These are phyloP conservation scores for Leptographium wingfieldii DNA, from an alignment of 2,329 filamentous ascomycete genomes.

Conservation along the genomic window DNA sequence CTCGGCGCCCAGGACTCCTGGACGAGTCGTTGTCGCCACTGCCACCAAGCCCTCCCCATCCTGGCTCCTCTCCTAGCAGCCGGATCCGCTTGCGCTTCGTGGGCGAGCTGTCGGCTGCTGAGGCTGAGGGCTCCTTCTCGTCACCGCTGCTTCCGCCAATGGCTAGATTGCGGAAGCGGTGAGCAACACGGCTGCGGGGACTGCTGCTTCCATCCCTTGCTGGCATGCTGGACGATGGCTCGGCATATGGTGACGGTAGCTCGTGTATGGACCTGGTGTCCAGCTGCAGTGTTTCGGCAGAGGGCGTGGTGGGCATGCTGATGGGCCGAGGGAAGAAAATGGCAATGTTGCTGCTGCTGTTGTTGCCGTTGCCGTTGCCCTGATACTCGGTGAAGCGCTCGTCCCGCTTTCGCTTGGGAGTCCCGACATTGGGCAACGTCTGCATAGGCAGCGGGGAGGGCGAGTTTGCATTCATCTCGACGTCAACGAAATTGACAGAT, in stretches of 20 bases:
- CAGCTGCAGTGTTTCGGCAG: not conserved
- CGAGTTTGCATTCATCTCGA: not conserved
- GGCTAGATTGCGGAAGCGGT: conserved; percentile 38
- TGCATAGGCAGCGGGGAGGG: not conserved
- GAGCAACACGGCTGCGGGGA: conserved; percentile 38
- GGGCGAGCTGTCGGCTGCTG: not conserved
- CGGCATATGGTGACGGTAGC: not conserved
- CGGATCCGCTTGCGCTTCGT: conserved; percentile 7
- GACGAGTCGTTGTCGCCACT: too few relatives aligned
- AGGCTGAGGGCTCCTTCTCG: not conserved
- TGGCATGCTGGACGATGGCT: not conserved
- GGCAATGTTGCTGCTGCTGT: not conserved
- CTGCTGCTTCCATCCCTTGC: conserved; percentile 33
- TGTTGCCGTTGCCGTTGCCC: not conserved
- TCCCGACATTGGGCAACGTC: not conserved
- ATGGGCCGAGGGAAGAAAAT: not conserved
- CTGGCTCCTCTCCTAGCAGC: not conserved
- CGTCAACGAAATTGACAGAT: not conserved
- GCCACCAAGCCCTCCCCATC: not conserved
- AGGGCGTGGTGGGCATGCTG: not conserved
- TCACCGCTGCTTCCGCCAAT: conserved; percentile 15
- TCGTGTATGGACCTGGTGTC: not conserved
- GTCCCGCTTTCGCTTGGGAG: conserved; percentile 1
- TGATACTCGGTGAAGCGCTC: not conserved
- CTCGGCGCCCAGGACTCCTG: not conserved